Evolutionary conservation across 1,284 basidiomycete genomes (phyloP), one percentile per base, ranked within the genome.

Genomic region (Ceratobasidium sp.): DNA sequence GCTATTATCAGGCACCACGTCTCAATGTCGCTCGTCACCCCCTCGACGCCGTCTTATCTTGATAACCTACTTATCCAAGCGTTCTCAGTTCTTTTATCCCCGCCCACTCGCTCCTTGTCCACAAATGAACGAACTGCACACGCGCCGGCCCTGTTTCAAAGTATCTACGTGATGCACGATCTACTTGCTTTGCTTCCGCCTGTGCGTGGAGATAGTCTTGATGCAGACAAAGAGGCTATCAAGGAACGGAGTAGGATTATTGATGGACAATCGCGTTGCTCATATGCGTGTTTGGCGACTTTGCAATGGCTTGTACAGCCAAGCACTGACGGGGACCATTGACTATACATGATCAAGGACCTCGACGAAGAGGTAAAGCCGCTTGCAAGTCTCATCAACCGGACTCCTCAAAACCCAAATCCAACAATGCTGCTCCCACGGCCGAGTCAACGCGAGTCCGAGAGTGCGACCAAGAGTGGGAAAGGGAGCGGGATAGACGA

Each of bases 241-340:
- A 74, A 77, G 73, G 52, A 70, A 77, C n/a, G 77, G 50, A n/a
- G 78, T 65, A n/a, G 77, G 68, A 69, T 80, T 80, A 54, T 80
- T 28, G 64, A 77, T 17, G 74, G 84, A 23, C 82, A 83, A 1
- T 84, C 85, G 20, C 80, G 82, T 38, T 93, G 92, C 42, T 84
- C 89, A 0, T 87, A 89, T 23, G 92, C 94, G 0, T 88, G 95
- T 33, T 84, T 99, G 20, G 87, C 90, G 2, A 89, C 94, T 1
- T 86, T 99, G 10, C 95, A 97, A 82, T 98, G 97, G 88, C 84
- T 98, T 78, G 91, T 97, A 86, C 92, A 96, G 13, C 87, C 99
- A 28, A 90, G 98, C 67, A 96, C 95, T 0, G 97, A 98, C 83
- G 91, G 95, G 2, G 94, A 96, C 82, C 98, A 99, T 83, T 89